Base-by-base conservation (phyloP, 306 rosid species). In the Alnus glutinosa region DNA sequence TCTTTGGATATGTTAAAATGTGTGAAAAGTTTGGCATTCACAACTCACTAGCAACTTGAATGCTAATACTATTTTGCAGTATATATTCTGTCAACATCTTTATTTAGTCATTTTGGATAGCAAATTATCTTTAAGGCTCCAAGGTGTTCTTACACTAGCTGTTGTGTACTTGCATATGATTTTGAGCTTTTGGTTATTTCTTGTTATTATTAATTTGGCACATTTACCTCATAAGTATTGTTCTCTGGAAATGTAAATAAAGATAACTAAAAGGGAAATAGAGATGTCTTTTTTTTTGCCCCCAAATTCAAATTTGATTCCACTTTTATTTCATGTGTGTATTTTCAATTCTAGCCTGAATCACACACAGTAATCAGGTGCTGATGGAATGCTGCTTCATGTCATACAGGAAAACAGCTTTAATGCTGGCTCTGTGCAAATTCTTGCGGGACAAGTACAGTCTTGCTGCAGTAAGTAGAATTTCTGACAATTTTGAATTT, bases 341-440 rank as follows among this genome's bases (percentile, higher is more conserved):
- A 8, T 3, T 34, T 12, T 66, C 52, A 42, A 1, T 52, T 30
- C 14, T 23, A 9, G 49, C 48, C 48, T 48, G 51, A 73, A 30
- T 44, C 49, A 18, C 42, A 42, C 32, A 37, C 51, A 18, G 12
- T 67, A 19, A n/a, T 59, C 2, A 12, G 74, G 58, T 74, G 74
- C 30, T 81, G 75, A 71, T 68, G 76, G 76, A 47, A 34, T 68
- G 4, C 47, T 55, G 58, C 49, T 79, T 74, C 75, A 51, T 57
- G 37, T 28, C 42, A 5, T 87, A 55, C 84, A 93, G 98, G 83
- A 95, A 95, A 86, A 95, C 99, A 12, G 99, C 98, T 87, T 82
- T 95, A 55, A 95, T 95, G 99, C 79, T 95, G 82, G 94, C 96
- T 74, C 92, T 95, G 5, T 95, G 99, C 78, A 88, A 83, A 77